Base-by-base conservation (phyloP, 2,329 filamentous ascomycete species). In the Aureobasidium lini region DNA sequence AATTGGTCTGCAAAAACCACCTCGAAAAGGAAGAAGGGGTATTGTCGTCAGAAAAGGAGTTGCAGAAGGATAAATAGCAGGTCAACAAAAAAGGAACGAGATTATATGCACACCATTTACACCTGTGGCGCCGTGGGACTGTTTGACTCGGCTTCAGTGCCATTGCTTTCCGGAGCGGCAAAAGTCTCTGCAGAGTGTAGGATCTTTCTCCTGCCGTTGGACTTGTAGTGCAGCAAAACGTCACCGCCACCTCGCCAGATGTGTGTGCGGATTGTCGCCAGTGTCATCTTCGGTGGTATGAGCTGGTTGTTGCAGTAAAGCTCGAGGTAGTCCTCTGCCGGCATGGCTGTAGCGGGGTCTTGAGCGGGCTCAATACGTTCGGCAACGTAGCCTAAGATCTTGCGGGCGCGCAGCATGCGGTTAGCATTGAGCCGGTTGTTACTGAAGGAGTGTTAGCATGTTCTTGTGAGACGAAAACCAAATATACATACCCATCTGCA, bases 201-300 rank as follows among this genome's bases (percentile, higher is more conserved):
- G 36, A 80, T 79, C 62, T 82, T 79, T 73, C 90, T 93, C 68
- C 84, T 85, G n/a, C 91, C 92, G 67, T 96, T 99, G 54, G 88
- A 81, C 70, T 92, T 95, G 79, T 99, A 99, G 69, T 90, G 84
- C 52, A 99, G 79, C 57, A 95, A 76, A 64, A 99, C 88, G 73
- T 99, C 94, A 67, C 88, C 92, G n/a, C 90, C 90, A 44, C 89
- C 90, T 67, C 95, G 90, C 94, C 94, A 99, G 57, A 97, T 80
- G 69, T 96, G 91, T 2, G 91, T 87, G 34, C 93, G 86, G 44
- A 99, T 85, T 0, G 92, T 96, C 4, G 91, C 90, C n/a, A 99
- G 82, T 37, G 88, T 97, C 87, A 96, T 96, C 34, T 86, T 88
- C 6, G 86, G 84, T 2, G 88, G 83, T 29, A 97, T 36, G 31